A percentile compares a stretch with the other conserved stretches of the same genome.
phyloP scores from a whole-genome alignment of 148 eudicot species.

The Diospyros kaki region DNA sequence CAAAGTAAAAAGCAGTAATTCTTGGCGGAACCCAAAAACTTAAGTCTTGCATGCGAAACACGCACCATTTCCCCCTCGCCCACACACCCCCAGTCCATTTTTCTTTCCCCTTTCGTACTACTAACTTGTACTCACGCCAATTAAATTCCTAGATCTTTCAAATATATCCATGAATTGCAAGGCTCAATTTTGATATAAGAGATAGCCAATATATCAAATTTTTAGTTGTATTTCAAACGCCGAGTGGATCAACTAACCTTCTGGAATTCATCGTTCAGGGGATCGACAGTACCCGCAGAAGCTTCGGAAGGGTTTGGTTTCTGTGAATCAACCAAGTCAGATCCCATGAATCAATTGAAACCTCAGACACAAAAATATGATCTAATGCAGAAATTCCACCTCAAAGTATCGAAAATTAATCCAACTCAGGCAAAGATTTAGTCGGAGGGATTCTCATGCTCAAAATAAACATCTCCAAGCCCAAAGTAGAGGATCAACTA shows the following conservation, averaged over 20 bases:
- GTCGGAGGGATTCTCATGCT: too few species aligned
- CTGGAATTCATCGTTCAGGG: slow-evolving; percentile 42
- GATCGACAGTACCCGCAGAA: slow-evolving; percentile 8
- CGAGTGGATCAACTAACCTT: slow-evolving; percentile 30
- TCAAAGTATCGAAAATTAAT: too few species aligned
- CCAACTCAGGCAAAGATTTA: too few species aligned
- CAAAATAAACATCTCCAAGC: too few species aligned
- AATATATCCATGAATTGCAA: not conserved
- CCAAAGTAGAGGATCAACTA: too few species aligned
- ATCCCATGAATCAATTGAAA: not conserved
- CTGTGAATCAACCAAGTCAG: not conserved
- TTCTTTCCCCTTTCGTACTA: not conserved
- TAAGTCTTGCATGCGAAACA: too few species aligned
- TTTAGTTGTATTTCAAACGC: not conserved
- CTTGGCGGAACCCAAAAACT: too few species aligned
- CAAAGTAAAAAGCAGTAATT: too few species aligned
- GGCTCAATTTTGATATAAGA: not conserved
- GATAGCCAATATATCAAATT: not conserved
- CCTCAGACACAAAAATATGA: not conserved
- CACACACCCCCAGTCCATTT: not conserved
- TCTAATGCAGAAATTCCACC: not conserved
- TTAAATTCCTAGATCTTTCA: not conserved
- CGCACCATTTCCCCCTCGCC: not conserved
- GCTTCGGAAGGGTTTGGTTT: not conserved
- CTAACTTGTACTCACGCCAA: not conserved